phyloP scores from a whole-genome alignment of 805 yeast species.

The Debaryomyces castellii region DNA sequence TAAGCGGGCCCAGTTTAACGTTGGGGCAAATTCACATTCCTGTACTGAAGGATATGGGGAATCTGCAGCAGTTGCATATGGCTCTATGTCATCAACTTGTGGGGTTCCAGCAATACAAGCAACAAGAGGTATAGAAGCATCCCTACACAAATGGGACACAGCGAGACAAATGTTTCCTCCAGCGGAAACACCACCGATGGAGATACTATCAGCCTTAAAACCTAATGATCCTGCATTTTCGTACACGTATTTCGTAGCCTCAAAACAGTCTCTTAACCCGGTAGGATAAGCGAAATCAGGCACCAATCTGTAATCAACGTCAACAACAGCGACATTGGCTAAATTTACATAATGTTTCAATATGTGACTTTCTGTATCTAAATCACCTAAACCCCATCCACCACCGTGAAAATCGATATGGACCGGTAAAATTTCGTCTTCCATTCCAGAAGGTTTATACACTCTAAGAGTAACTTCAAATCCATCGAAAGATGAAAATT shows the following conservation, averaged over 20 bases:
- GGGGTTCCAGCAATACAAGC: too few species aligned
- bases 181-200: slow-evolving; percentile 23
- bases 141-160: slow-evolving; percentile 25
- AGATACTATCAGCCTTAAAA: slow-evolving; percentile 17
- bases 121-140: slow-evolving; percentile 19
- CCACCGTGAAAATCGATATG: slow-evolving; percentile 33
- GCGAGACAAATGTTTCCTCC: slow-evolving; percentile 26
- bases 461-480: slow-evolving; percentile 20
- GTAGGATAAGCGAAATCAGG: slow-evolving; percentile 28
- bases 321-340: slow-evolving; percentile 24
- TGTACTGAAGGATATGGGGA: too few species aligned
- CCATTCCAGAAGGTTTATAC: slow-evolving; percentile 24
- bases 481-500: slow-evolving; percentile 22
- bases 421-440: slow-evolving; percentile 23
- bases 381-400: slow-evolving; percentile 32
- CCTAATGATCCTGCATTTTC: slow-evolving; percentile 17
- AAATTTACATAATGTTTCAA: slow-evolving; percentile 21
- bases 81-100: too few species aligned
- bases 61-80: too few species aligned
- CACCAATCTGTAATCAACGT: slow-evolving; percentile 28
- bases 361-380: slow-evolving; percentile 26
- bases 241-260: slow-evolving; percentile 22
- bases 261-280: slow-evolving; percentile 24
- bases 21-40: too few species aligned
- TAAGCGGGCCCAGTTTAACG: too few species aligned